Base-by-base conservation (phyloP, 306 rosid species). In the Glycine latifolia region DNA sequence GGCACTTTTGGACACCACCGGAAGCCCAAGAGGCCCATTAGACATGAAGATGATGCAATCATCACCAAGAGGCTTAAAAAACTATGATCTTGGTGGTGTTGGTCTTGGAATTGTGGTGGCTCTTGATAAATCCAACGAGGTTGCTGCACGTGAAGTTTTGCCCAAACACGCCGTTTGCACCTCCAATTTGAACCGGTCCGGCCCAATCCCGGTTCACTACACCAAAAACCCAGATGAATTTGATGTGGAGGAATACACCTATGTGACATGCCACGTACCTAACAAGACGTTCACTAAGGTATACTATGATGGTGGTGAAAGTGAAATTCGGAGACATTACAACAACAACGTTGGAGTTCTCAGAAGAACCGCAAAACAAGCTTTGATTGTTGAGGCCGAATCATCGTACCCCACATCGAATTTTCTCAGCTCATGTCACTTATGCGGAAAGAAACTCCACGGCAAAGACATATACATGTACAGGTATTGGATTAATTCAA, bases 401-500 rank as follows among this genome's bases (percentile, higher is more conserved):
- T 53, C 87, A 8, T 72, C 48, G n/a, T 89, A 82, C 65, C 97
- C 91, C 15, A 81, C 93, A 1, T 81, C 94, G 3, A 90, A 83
- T 90, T 93, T 91, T 80, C 97, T 95, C 62, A 94, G 89, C 33
- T 90, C 92, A 3, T 95, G 99, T 63, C 84, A 95, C 77, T 60
- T 89, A 66, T 95, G 99, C 83, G 80, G 82, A 71, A 91, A 87
- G 80, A 85, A 81, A 16, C 91, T 95, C 62, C 86, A 93, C 3
- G 99, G 99, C 31, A 90, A 85, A 72, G 99, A 95, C 72, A 93
- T 95, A 58, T 95, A 90, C 87, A 95, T 95, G 96, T 95, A 95
- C 89, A 93, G 98, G 99, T 95, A 92, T 4, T 60, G 99, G 93
- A 92, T 4, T 65, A 20, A 77, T 41, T 7, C 50, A 20, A 13